Evolutionary conservation across 108 stramenopile species (phyloP), one percentile per base, ranked within the genome.

Genomic region (Skeletonema marinoi): DNA sequence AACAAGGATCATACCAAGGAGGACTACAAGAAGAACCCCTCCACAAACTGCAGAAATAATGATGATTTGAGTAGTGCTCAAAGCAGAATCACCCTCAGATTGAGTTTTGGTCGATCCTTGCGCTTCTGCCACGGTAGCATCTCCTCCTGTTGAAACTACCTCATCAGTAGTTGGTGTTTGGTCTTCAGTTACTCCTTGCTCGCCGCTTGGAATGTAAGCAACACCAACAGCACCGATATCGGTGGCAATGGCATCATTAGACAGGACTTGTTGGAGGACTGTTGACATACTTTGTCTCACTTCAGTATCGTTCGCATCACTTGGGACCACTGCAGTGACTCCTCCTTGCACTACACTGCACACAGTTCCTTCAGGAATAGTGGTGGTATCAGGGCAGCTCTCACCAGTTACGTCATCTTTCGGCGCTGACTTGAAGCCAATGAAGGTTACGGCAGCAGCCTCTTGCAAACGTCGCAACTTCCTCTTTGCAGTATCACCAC

Each of bases 1-100:
- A 8, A 25, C 25, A 56, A 56, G 54, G 25, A 56, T 25, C 54
- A 56, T 56, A 56, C 54, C 21, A 56, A 56, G 54, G 54, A 56
- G 19, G 10, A 56, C 25, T 1, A 56, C 54, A 25, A 56, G 21
- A 10, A 56, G 54, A 9, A 25, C 10, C 7, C 54, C 19, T 56
- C 54, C 54, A 56, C 54, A 56, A 25, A 56, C 54, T 29, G 25
- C 25, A 25, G 54, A 25, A 56, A 56, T 56, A 17, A 56, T 56
- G 54, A 56, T 56, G 17, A 56, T 56, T 56, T 56, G 54, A 25
- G 54, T 56, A 29, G 54, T 56, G 54, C 54, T 56, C 54, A 56
- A 25, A 56, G 9, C 25, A 25, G 54, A 10, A 2, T 41, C 8
- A 56, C 21, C 25, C 8, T 56, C 54, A 29, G 54, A 0, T 21